Conservation (phyloP, 768 basidiomycete genomes). For the Tulasnella sp. region DNA sequence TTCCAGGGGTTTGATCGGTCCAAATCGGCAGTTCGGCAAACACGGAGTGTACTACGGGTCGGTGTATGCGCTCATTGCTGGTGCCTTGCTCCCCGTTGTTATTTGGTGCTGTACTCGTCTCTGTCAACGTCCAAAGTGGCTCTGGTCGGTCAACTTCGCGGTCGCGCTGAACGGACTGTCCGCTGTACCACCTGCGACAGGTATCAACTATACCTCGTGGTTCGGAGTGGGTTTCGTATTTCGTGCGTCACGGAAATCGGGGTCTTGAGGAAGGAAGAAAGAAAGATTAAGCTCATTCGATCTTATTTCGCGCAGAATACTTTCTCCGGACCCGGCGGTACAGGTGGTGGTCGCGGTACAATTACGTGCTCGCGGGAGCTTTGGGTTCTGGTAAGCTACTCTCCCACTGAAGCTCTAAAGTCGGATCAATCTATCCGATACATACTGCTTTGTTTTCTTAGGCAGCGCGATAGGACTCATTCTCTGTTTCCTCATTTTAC, state of each 20-base stretch:
- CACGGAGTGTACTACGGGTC: constrained; percentile 29
- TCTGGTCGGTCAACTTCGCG: constrained; percentile 23
- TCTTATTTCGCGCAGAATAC: constrained; percentile 27
- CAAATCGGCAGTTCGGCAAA: constrained; percentile 29
- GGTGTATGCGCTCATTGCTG: constrained; percentile 29
- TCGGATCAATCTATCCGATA: not conserved
- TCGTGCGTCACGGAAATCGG: too few relatives aligned
- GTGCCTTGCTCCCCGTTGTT: constrained; percentile 32
- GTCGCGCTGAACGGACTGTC: constrained; percentile 32
- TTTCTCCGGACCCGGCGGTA: constrained; percentile 30
- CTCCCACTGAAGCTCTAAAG: not conserved
- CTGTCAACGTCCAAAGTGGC: constrained; percentile 20
- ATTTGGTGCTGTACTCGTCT: constrained; percentile 28
- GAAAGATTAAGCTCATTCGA: not conserved
- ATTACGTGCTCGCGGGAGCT: constrained; percentile 34
- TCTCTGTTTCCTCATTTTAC: constrained; percentile 33
- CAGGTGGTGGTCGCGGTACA: constrained; percentile 42
- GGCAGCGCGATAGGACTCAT: constrained; percentile 29
- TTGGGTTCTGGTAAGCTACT: constrained; percentile 26
- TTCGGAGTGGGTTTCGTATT: constrained; percentile 35
- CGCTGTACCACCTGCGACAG: constrained; percentile 33
- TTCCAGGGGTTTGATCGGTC: constrained; percentile 36
- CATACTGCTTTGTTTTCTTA: not conserved
- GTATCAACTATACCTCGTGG: constrained; percentile 36
- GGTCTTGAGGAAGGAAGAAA: not conserved